These are phyloP conservation scores for Saccharomyces mikatae DNA, from an alignment of 805 yeast genomes.

Conservation along the genomic window DNA sequence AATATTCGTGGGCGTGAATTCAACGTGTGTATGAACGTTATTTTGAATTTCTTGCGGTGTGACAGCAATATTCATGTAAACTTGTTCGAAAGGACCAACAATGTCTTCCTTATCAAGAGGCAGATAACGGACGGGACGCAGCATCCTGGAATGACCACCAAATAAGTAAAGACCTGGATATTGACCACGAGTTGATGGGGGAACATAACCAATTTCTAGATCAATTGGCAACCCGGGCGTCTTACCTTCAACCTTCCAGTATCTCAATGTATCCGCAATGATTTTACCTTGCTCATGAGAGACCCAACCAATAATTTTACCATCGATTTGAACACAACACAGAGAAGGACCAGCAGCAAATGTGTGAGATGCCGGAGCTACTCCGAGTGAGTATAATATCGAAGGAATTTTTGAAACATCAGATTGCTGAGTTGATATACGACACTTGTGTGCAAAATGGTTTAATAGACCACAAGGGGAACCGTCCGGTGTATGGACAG, in stretches of 20 bases:
- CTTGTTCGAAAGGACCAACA: constrained; percentile 97
- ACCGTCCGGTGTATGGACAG: constrained; percentile 99
- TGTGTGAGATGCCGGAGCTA: constrained; percentile 61
- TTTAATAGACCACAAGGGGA: constrained; percentile 97
- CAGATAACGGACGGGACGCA: constrained; percentile 88
- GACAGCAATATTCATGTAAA: constrained; percentile 92
- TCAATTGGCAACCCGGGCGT: constrained; percentile 68
- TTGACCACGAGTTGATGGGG: constrained; percentile 93
- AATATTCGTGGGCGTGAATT: constrained; percentile 89
- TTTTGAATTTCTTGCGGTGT: constrained; percentile 82
- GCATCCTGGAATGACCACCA: constrained; percentile 90
- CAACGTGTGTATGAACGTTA: constrained; percentile 84
- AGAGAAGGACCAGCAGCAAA: constrained; percentile 81
- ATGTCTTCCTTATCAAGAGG: constrained; percentile 78
- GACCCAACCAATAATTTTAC: constrained; percentile 88
- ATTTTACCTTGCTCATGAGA: constrained; percentile 79
- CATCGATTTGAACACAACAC: constrained; percentile 90
- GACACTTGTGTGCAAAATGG: constrained; percentile 93
- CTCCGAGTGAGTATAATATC: constrained; percentile 65
- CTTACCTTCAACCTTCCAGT: constrained; percentile 80
- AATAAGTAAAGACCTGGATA: constrained; percentile 91
- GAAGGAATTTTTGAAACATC: constrained; percentile 69
- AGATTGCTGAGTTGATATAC: constrained; percentile 65
- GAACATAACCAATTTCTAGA: constrained; percentile 90
- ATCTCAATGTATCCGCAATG: constrained; percentile 83